A percentile compares a stretch with the other conserved stretches of the same genome.
Evolutionary conservation across 441 rosid genomes (phyloP).

Genomic region (Corymbia calophylla): DNA sequence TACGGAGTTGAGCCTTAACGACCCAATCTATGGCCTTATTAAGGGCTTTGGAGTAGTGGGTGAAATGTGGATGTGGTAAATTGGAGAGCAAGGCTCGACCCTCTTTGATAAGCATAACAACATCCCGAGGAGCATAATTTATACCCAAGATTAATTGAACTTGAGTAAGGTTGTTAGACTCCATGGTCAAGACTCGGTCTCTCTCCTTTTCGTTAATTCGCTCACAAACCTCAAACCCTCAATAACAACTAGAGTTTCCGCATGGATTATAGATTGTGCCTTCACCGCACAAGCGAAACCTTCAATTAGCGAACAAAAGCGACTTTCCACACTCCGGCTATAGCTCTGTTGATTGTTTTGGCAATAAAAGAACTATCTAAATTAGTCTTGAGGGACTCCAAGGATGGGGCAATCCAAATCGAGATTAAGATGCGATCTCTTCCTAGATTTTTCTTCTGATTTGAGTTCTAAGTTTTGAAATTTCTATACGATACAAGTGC

Average conservation of each 20-base stretch:
- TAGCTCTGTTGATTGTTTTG: neutral
- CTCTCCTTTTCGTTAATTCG: neutral
- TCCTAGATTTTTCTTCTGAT: neutral
- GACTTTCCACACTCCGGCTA: neutral
- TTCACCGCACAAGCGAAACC: neutral
- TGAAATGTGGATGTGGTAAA: neutral
- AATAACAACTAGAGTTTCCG: neutral
- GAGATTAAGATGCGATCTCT: neutral
- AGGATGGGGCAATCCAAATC: neutral
- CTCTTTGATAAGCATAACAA: neutral
- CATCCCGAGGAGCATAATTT: neutral
- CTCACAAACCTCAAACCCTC: neutral
- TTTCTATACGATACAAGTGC: neutral
- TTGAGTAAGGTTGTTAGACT: neutral
- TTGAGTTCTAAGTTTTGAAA: no score
- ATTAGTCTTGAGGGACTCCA: neutral
- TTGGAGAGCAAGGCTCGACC: neutral
- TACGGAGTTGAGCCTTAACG: neutral
- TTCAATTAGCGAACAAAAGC: neutral
- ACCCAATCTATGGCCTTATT: neutral
- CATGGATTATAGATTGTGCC: neutral
- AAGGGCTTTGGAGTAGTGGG: neutral
- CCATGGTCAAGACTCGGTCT: neutral
- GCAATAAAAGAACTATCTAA: neutral
- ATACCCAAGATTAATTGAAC: no score